Percentiles rank a stretch among this genome's conserved stretches.
Evolutionary conservation across 2,329 filamentous ascomycete genomes (phyloP).

Genomic region (Colletotrichum sp.): DNA sequence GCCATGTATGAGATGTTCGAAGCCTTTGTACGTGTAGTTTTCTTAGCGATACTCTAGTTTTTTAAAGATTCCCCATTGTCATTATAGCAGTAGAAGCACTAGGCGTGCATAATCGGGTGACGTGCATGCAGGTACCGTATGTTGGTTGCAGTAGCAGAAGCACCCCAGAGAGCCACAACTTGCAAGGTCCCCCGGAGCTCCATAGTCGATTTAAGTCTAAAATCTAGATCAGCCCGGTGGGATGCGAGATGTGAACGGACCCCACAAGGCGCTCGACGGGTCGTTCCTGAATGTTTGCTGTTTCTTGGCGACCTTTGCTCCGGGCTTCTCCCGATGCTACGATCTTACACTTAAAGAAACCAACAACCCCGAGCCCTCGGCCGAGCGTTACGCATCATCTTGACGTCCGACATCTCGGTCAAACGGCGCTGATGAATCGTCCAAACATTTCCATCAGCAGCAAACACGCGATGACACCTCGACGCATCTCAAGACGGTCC

Average conservation of each 20-base stretch:
- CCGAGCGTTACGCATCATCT: neutral
- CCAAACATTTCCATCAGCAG: no score
- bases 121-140: neutral
- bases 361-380: neutral
- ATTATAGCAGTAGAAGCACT: neutral
- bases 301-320: neutral
- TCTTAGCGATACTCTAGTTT: neutral
- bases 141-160: neutral
- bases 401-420: rapidly evolving
- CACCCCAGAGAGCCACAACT: neutral
- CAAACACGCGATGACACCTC: neutral
- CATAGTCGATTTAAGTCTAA: neutral
- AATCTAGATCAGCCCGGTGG: neutral
- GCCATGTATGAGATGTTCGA: conserved; percentile 7
- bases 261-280: neutral
- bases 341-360: rapidly evolving
- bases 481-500: neutral
- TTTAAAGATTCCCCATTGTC: neutral
- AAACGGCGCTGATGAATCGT: neutral
- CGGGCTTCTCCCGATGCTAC: neutral
- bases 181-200: neutral
- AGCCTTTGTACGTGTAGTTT: neutral
- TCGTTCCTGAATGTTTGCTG: neutral
- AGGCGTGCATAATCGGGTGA: neutral
- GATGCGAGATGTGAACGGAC: neutral